Evolutionary conservation across 23 red algal genomes (phyloP), one percentile per base, ranked within the genome.

Genomic region (Agarophyton chilense): DNA sequence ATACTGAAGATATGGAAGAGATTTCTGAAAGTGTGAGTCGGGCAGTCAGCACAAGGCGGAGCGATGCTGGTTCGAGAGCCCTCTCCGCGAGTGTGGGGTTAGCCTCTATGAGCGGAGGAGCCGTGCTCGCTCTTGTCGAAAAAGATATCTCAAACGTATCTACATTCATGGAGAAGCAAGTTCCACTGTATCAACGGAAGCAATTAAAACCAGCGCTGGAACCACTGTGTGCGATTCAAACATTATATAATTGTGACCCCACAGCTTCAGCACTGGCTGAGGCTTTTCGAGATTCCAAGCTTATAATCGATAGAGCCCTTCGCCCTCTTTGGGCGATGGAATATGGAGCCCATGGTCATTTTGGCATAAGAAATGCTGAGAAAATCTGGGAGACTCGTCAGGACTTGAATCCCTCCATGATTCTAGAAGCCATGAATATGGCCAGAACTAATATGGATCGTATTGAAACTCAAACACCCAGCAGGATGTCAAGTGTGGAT

Each of bases 331-430:
- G 85, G 85, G 71, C 71, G 28, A 57, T 71, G 38, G 52, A 78
- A 53, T 89, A 41, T 38, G 85, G 71, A 22, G 35, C 71, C 6
- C 55, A 67, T 12, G 71, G 70, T 42, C 70, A 89, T 34, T 53
- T 89, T 34, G 74, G 52, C 31, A 18, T 64, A 28, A 44, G 85
- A 38, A 67, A 54, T n/a, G 85, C 85, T 5, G 85, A 89, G 52
- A 67, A 65, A 53, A 89, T 89, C 28, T 89, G 85, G 85, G 85
- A 89, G 52, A 60, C 63, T 38, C 67, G 85, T 26, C 31, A 89
- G 3, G 85, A 89, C 13, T 35, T 89, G 42, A 79, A 49, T 72
- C 71, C 85, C 0, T 66, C 71, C 19, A 28, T 78, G 29, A 26
- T 89, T 18, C 21, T 78, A 24, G 85, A 89, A 49, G 85, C 85